phyloP scores from a whole-genome alignment of 108 stramenopile genomes.

The Skeletonema marinoi region DNA sequence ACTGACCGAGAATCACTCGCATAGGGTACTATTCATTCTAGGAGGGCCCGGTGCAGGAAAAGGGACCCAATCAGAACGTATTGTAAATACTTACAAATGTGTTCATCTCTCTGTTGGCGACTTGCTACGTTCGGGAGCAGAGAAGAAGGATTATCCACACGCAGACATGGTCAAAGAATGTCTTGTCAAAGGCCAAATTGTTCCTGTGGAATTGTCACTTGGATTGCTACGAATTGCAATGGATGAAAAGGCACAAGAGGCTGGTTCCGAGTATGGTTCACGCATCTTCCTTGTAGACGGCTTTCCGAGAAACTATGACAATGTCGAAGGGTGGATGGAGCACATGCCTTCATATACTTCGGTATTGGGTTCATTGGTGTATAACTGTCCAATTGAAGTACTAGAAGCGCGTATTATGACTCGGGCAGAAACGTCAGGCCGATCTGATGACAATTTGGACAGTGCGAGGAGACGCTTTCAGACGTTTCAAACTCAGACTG shows the following conservation, averaged over 20 bases:
- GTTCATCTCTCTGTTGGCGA: slow-evolving; percentile 95
- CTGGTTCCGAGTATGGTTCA: slow-evolving; percentile 39
- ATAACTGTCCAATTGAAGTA: slow-evolving; percentile 88
- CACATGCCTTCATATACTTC: slow-evolving; percentile 59
- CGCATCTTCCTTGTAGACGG: slow-evolving; percentile 94
- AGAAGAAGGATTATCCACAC: slow-evolving; percentile 67
- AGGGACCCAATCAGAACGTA: slow-evolving; percentile 90
- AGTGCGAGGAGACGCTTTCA: slow-evolving; percentile 84
- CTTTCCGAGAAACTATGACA: slow-evolving; percentile 96
- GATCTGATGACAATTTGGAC: slow-evolving; percentile 93
- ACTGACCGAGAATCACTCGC: slow-evolving; percentile 18
- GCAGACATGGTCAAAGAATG: slow-evolving; percentile 81
- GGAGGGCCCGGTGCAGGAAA: slow-evolving; percentile 96
- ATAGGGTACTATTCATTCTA: slow-evolving; percentile 87
- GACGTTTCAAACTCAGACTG: slow-evolving; percentile 82
- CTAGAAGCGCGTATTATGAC: slow-evolving; percentile 79
- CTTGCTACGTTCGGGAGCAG: slow-evolving; percentile 80
- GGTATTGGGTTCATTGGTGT: slow-evolving; percentile 78
- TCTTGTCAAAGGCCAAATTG: slow-evolving; percentile 91
- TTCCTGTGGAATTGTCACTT: slow-evolving; percentile 93
- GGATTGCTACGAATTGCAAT: slow-evolving; percentile 84
- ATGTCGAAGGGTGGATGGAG: slow-evolving; percentile 85
- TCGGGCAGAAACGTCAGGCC: slow-evolving; percentile 88
- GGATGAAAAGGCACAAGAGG: slow-evolving; percentile 43
- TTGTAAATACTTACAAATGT: slow-evolving; percentile 79